A percentile compares a stretch with the other conserved stretches of the same genome.
These are phyloP conservation scores for Mucor mucedo DNA, from an alignment of 371 early-diverging fungal species.

Conservation along the genomic window DNA sequence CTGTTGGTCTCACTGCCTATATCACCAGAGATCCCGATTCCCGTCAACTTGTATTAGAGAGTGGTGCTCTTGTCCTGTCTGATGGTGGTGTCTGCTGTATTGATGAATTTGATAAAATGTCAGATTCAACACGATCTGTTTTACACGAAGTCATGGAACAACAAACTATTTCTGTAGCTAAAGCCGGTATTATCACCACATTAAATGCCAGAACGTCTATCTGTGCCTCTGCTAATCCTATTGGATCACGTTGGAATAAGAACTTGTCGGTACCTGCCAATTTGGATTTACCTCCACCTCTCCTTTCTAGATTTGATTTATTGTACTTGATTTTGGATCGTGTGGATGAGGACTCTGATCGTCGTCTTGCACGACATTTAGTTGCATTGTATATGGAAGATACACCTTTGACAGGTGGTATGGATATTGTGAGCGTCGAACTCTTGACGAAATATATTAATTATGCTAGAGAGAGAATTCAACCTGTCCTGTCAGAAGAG, in stretches of 20 bases:
- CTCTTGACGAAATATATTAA: slow-evolving; percentile 89
- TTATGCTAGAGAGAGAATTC: slow-evolving; percentile 84
- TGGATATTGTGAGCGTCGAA: slow-evolving; percentile 76
- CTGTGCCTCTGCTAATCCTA: slow-evolving; percentile 98
- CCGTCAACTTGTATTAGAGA: slow-evolving; percentile 96
- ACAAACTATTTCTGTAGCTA: slow-evolving; percentile 99
- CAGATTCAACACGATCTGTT: slow-evolving; percentile 93
- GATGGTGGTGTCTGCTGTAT: slow-evolving; percentile 99
- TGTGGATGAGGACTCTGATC: slow-evolving; percentile 87
- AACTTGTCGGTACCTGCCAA: slow-evolving; percentile 92
- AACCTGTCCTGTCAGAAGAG: slow-evolving; percentile 86
- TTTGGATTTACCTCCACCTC: slow-evolving; percentile 94
- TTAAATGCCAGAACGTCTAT: slow-evolving; percentile 99
- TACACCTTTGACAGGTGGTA: slow-evolving; percentile 54
- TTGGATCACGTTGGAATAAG: slow-evolving; percentile 94
- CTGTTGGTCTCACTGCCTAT: slow-evolving; percentile 99
- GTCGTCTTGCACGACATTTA: slow-evolving; percentile 86
- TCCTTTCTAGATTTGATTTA: slow-evolving; percentile 98
- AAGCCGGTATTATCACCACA: slow-evolving; percentile 99
- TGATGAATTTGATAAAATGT: slow-evolving; percentile 99
- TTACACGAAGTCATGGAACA: slow-evolving; percentile 99
- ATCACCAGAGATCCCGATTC: slow-evolving; percentile 98
- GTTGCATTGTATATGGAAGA: slow-evolving; percentile 87
- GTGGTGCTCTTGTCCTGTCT: slow-evolving; percentile 98
- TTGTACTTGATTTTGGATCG: slow-evolving; percentile 93